Conservation (phyloP, 176 grass and related monocot genomes). For the Triticum dicoccoides region DNA sequence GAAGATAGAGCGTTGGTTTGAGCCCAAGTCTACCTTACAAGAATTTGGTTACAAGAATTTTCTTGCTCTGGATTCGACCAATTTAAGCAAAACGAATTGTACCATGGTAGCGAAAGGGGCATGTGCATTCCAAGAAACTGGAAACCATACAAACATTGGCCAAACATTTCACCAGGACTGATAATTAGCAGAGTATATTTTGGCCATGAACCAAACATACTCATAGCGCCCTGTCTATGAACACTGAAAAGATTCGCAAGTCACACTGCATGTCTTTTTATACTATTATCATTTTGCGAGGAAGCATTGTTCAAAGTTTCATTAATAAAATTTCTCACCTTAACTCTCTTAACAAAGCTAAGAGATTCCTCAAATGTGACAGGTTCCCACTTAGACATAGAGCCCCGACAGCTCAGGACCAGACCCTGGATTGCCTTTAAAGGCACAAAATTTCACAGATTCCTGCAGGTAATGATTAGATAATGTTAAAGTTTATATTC, state of each 20-base stretch:
- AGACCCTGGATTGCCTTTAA: slow-evolving; percentile 36
- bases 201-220: not conserved
- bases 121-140: not conserved
- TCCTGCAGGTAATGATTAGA: slow-evolving; percentile 37
- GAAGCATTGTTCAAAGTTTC: not conserved
- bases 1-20: not conserved
- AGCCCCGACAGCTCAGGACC: slow-evolving; percentile 16
- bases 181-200: not conserved
- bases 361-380: slow-evolving; percentile 71
- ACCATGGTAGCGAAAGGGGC: not conserved
- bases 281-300: not conserved
- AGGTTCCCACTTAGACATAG: slow-evolving; percentile 45
- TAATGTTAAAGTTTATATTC: slow-evolving; percentile 9
- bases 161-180: not conserved
- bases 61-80: not conserved
- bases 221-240: not conserved
- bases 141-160: not conserved
- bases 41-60: not conserved
- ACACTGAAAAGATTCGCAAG: not conserved
- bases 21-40: not conserved
- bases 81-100: not conserved
- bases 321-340: slow-evolving; percentile 40
- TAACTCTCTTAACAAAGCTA: slow-evolving; percentile 64
- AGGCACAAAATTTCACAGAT: slow-evolving; percentile 25
- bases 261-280: not conserved